Percentiles rank a stretch among this genome's conserved stretches.
These are phyloP conservation scores for Colletotrichum lindemuthianum DNA, from an alignment of 2,329 filamentous ascomycete genomes.

Conservation along the genomic window DNA sequence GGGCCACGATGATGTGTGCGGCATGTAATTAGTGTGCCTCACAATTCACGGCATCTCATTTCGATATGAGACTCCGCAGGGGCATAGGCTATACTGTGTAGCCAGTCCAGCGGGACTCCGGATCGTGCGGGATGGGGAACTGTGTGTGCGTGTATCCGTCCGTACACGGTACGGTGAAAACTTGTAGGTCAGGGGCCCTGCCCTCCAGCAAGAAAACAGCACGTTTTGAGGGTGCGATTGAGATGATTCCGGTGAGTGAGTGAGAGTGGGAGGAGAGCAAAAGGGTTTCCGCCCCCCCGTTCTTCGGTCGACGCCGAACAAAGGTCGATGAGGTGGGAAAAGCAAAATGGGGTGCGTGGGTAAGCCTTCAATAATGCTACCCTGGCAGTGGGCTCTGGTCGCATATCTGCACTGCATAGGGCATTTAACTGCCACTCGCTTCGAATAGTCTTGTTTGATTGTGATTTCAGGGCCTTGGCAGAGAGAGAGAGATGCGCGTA, in stretches of 20 bases:
- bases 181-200: too few relatives aligned
- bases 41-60: too few relatives aligned
- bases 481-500: too few relatives aligned
- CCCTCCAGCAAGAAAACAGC: too few relatives aligned
- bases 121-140: constrained; percentile 20
- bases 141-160: too few relatives aligned
- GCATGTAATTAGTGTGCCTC: too few relatives aligned
- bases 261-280: neutral
- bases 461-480: too few relatives aligned
- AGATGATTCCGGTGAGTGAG: neutral
- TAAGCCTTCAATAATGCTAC: constrained; percentile 29
- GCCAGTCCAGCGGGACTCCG: constrained; percentile 10
- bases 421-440: constrained; percentile 12
- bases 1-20: too few relatives aligned
- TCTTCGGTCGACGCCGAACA: constrained; percentile 25
- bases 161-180: too few relatives aligned
- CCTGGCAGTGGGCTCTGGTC: constrained; percentile 16
- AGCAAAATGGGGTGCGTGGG: constrained; percentile 14
- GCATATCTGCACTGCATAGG: constrained; percentile 27
- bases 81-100: neutral
- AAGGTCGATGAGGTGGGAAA: constrained; percentile 15
- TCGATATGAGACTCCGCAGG: neutral
- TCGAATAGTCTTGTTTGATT: constrained; percentile 8
- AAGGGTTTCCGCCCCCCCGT: constrained; percentile 7
- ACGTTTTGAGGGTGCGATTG: neutral